These are phyloP conservation scores for Colletotrichum sp. DNA, from an alignment of 2,329 filamentous ascomycete species.

Conservation along the genomic window DNA sequence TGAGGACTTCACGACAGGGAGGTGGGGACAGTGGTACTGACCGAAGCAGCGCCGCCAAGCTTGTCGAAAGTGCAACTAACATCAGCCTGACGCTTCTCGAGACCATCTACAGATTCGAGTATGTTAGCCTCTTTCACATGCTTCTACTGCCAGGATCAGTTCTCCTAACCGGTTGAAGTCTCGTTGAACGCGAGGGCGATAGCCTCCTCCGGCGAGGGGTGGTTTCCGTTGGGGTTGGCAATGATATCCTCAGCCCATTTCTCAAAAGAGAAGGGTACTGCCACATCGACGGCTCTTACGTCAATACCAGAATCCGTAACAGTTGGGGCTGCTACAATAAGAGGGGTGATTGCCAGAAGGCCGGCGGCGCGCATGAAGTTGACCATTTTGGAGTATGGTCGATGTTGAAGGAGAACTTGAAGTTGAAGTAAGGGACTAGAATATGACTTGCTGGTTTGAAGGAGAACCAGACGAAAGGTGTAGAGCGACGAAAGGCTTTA, in stretches of 20 bases:
- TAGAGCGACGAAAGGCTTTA: background rate
- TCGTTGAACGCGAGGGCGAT: conserved; percentile 10
- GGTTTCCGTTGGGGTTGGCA: conserved; percentile 2
- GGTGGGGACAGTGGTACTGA: background rate
- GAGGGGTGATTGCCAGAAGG: background rate
- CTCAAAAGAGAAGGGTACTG: conserved; percentile 9
- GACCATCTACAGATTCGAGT: background rate
- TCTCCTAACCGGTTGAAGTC: background rate
- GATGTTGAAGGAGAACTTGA: background rate
- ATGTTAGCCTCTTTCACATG: background rate
- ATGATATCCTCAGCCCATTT: conserved; percentile 15
- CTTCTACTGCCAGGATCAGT: too few relatives aligned
- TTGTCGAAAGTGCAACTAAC: background rate
- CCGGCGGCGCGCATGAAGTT: background rate
- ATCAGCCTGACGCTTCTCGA: conserved; percentile 10
- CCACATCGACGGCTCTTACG: background rate
- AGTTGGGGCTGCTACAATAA: background rate
- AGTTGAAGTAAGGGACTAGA: background rate
- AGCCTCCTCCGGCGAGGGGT: conserved; percentile 6
- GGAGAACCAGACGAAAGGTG: background rate
- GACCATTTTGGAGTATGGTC: background rate
- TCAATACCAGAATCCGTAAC: background rate
- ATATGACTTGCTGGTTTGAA: background rate
- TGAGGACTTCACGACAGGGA: background rate
- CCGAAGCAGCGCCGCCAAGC: background rate